phyloP scores from a whole-genome alignment of 306 rosid species.

The Quercus wislizeni region DNA sequence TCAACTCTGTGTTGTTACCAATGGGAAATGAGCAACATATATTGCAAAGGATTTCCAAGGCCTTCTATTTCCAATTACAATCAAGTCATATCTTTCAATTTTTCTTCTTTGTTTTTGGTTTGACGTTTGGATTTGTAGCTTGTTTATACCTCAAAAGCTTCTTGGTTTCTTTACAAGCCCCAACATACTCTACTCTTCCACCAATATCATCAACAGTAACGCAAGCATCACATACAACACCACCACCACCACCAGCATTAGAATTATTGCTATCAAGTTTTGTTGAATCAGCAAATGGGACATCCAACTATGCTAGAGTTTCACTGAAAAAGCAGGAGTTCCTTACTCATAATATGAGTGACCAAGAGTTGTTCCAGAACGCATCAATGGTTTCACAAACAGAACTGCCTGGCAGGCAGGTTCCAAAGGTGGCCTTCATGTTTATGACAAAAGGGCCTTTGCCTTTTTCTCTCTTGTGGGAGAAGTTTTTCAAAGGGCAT shows the following conservation, averaged over 20 bases:
- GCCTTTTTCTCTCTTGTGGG: conserved; percentile 56
- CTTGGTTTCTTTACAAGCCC: conserved; percentile 21
- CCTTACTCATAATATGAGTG: conserved; percentile 53
- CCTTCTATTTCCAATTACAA: conserved; percentile 4
- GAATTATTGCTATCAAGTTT: not conserved
- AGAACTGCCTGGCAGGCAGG: not conserved
- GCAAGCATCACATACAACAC: not conserved
- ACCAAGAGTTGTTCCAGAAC: conserved; percentile 49
- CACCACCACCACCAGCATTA: not conserved
- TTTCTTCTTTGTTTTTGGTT: conserved; percentile 36
- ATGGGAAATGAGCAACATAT: conserved; percentile 9
- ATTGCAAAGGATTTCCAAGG: not conserved
- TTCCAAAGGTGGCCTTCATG: conserved; percentile 66
- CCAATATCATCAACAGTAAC: not conserved
- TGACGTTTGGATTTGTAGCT: conserved; percentile 40
- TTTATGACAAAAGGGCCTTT: conserved; percentile 50
- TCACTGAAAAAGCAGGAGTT: conserved; percentile 12
- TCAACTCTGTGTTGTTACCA: not conserved
- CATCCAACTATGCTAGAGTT: not conserved
- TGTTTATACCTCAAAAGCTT: conserved; percentile 29
- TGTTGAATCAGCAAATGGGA: not conserved
- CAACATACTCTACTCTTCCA: not conserved
- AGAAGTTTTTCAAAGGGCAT: conserved; percentile 49
- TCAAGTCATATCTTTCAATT: conserved; percentile 21
- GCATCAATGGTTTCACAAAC: conserved; percentile 33